Percentiles rank a stretch among this genome's conserved stretches.
phyloP scores from a whole-genome alignment of 768 basidiomycete species.

The Tylopilus plumbeoviolaceoides region DNA sequence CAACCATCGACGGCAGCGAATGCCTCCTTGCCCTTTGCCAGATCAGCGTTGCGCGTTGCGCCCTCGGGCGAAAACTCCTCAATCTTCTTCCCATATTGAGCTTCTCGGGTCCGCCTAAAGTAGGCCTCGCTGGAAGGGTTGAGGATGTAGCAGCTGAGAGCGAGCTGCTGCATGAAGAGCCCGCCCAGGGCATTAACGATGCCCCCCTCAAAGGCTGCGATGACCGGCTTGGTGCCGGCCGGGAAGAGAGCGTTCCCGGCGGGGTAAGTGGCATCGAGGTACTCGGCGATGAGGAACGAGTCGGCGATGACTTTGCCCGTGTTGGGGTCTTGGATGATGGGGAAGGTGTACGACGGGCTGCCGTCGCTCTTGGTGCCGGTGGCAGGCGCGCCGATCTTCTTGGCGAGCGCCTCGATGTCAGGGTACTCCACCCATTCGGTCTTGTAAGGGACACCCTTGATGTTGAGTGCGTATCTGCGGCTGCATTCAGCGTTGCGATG shows the following conservation, averaged over 20 bases:
- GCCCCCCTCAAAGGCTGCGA: conserved; percentile 35
- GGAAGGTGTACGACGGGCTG: conserved; percentile 35
- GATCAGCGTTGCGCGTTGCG: conserved; percentile 20
- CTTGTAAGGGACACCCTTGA: conserved; percentile 38
- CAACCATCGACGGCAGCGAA: conserved; percentile 27
- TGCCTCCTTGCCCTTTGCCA: conserved; percentile 27
- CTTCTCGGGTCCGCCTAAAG: conserved; percentile 35
- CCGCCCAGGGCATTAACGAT: conserved; percentile 10
- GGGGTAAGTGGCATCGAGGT: conserved; percentile 44
- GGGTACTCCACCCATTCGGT: conserved; percentile 44
- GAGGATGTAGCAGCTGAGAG: conserved; percentile 12
- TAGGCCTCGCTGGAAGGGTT: conserved; percentile 29
- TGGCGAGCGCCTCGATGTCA: conserved; percentile 35
- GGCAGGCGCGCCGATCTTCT: conserved; percentile 30
- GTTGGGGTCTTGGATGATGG: conserved; percentile 38
- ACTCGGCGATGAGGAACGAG: conserved; percentile 41
- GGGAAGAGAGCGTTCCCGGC: conserved; percentile 39
- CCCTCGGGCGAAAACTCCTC: conserved; percentile 35
- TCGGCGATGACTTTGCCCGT: conserved; percentile 36
- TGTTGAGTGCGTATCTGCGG: conserved; percentile 35
- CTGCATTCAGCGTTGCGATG: not conserved
- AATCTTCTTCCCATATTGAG: conserved; percentile 29
- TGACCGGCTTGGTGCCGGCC: conserved; percentile 34
- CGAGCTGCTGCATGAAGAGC: conserved; percentile 15
- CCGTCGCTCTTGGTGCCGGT: conserved; percentile 30